Percentiles rank a stretch among this genome's conserved stretches.
phyloP scores from a whole-genome alignment of 352 stramenopile species.

The Globisporangium cystogenes region DNA sequence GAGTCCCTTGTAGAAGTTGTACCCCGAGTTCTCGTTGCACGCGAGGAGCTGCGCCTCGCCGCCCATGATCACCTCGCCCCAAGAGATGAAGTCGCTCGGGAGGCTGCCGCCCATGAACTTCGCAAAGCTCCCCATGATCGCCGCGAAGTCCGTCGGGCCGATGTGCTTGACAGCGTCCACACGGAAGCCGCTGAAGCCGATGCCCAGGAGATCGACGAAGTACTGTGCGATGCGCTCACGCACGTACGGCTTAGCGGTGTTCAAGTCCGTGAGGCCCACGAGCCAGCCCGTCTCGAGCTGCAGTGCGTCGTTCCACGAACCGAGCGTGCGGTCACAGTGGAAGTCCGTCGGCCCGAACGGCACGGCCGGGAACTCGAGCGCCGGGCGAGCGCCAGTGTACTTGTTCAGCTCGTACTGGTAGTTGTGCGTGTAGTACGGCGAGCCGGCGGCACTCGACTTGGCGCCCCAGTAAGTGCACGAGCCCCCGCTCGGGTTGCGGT shows the following conservation, averaged over 20 bases:
- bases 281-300: slow-evolving; percentile 42
- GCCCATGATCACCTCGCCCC: slow-evolving; percentile 42
- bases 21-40: slow-evolving; percentile 45
- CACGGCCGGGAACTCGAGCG: slow-evolving; percentile 55
- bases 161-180: slow-evolving; percentile 71
- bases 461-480: slow-evolving; percentile 30
- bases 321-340: slow-evolving; percentile 45
- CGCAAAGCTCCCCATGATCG: slow-evolving; percentile 44
- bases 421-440: slow-evolving; percentile 43
- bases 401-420: slow-evolving; percentile 31
- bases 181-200: slow-evolving; percentile 63
- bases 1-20: slow-evolving; percentile 62
- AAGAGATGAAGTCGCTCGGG: slow-evolving; percentile 54
- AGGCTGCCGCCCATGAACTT: slow-evolving; percentile 56
- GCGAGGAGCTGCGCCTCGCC: slow-evolving; percentile 34
- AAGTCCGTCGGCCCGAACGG: slow-evolving; percentile 55
- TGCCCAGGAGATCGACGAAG: slow-evolving; percentile 61
- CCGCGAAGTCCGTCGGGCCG: slow-evolving; percentile 33
- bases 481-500: slow-evolving; percentile 14
- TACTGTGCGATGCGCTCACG: slow-evolving; percentile 65
- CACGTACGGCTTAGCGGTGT: slow-evolving; percentile 53
- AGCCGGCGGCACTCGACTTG: slow-evolving; percentile 28
- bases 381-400: slow-evolving; percentile 35
- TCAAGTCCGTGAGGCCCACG: slow-evolving; percentile 36
- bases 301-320: slow-evolving; percentile 29